These are phyloP conservation scores for Rosa rugosa DNA, from an alignment of 306 rosid genomes.

Conservation along the genomic window DNA sequence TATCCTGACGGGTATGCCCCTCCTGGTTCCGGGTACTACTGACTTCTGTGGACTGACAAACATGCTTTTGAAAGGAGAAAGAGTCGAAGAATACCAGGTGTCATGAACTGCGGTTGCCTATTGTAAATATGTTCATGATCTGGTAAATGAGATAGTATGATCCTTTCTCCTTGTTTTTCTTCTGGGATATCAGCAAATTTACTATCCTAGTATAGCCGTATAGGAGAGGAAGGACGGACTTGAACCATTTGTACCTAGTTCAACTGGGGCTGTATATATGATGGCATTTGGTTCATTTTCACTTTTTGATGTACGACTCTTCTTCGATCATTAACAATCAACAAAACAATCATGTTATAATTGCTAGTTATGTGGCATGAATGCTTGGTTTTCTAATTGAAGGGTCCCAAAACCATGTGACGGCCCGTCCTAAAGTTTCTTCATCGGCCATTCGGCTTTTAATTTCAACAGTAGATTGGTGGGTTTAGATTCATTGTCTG, in stretches of 20 bases:
- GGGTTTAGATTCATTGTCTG: conserved; percentile 35
- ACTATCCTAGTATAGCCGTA: background rate
- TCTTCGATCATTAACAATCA: background rate
- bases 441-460: background rate
- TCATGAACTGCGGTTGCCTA: background rate
- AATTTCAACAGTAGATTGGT: conserved; percentile 26
- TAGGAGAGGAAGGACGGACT: background rate
- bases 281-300: conserved; percentile 3
- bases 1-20: conserved; percentile 28
- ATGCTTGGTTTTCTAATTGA: conserved; percentile 1
- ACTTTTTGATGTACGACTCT: background rate
- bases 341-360: background rate
- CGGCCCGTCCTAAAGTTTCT: conserved; percentile 8
- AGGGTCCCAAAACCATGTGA: conserved; percentile 55
- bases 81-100: background rate
- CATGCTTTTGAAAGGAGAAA: conserved; percentile 8
- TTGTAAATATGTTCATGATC: background rate
- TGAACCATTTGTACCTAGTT: background rate
- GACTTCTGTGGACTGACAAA: conserved; percentile 7
- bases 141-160: background rate
- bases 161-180: background rate
- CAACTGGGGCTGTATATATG: background rate
- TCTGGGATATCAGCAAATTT: background rate
- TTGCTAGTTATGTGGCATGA: background rate
- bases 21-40: conserved; percentile 31